phyloP scores from a whole-genome alignment of 805 yeast genomes.

The Martiniozyma abietophila region DNA sequence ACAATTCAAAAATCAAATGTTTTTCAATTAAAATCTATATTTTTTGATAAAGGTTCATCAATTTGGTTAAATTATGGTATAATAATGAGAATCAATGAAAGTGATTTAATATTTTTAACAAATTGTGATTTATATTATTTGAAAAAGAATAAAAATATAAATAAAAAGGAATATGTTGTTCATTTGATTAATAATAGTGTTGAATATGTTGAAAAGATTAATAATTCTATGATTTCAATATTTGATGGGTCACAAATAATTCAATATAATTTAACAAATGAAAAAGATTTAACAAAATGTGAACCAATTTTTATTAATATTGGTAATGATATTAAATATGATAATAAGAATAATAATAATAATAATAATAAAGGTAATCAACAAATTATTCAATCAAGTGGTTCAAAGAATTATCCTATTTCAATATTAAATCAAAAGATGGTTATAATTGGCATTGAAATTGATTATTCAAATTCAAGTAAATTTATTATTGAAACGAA shows the following conservation, averaged over 20 bases:
- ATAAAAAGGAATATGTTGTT: constrained; percentile 17
- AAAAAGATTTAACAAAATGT: constrained; percentile 16
- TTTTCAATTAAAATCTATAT: constrained; percentile 22
- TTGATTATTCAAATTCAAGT: constrained; percentile 25
- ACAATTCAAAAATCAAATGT: constrained; percentile 18
- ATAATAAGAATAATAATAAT: not conserved
- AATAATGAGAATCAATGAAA: constrained; percentile 20
- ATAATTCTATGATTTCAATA: constrained; percentile 19
- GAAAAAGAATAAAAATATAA: constrained; percentile 12
- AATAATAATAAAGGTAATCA: no score
- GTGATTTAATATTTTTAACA: constrained; percentile 24
- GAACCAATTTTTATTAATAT: constrained; percentile 24
- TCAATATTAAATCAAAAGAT: constrained; percentile 39
- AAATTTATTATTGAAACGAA: constrained; percentile 26
- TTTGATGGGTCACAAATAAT: constrained; percentile 28
- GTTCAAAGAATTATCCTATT: constrained; percentile 39
- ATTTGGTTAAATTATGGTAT: constrained; percentile 20
- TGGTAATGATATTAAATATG: constrained; percentile 22
- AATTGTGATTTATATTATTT: constrained; percentile 24
- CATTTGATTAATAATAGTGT: constrained; percentile 18
- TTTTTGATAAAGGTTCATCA: constrained; percentile 16
- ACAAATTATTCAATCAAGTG: constrained; percentile 21
- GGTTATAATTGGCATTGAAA: constrained; percentile 39
- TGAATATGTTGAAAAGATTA: constrained; percentile 26
- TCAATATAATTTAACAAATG: constrained; percentile 23